phyloP scores from a whole-genome alignment of 345 rosid species.

The Corchorus olitorius region DNA sequence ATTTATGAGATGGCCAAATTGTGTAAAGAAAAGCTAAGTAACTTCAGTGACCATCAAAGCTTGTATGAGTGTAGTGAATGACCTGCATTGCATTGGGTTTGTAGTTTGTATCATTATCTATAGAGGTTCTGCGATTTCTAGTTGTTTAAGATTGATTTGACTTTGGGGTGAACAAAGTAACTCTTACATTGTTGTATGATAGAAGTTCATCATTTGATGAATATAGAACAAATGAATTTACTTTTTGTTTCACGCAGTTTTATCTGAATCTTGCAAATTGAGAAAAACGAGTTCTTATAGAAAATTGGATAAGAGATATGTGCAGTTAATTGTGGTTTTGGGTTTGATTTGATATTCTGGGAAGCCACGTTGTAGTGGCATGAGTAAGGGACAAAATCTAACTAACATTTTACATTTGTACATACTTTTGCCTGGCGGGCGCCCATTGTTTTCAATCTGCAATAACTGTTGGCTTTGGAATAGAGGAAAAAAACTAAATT shows the following conservation, averaged over 20 bases:
- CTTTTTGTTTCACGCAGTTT: background rate
- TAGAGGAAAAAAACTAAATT: background rate
- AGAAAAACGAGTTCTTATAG: too few species aligned
- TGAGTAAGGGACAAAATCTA: too few species aligned
- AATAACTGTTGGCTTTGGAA: too few species aligned
- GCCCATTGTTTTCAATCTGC: background rate
- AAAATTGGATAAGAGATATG: too few species aligned
- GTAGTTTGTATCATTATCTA: slow-evolving; percentile 11
- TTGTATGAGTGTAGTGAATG: slow-evolving; percentile 4
- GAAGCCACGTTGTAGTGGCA: too few species aligned
- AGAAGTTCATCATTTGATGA: slow-evolving; percentile 37
- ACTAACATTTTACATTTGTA: background rate
- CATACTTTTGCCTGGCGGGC: background rate
- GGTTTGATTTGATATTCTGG: too few species aligned
- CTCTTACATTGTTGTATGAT: slow-evolving; percentile 20
- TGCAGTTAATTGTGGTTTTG: too few species aligned
- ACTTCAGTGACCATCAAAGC: background rate
- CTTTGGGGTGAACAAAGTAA: slow-evolving; percentile 14
- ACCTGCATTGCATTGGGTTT: background rate
- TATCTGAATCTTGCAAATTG: too few species aligned
- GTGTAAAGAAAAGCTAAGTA: background rate
- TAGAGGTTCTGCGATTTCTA: slow-evolving; percentile 18
- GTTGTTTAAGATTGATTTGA: background rate
- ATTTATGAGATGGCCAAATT: too few species aligned
- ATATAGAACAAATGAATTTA: slow-evolving; percentile 4